Evolutionary conservation across 1,139 yeast genomes (phyloP).

Genomic region (Taphrina deformans): DNA sequence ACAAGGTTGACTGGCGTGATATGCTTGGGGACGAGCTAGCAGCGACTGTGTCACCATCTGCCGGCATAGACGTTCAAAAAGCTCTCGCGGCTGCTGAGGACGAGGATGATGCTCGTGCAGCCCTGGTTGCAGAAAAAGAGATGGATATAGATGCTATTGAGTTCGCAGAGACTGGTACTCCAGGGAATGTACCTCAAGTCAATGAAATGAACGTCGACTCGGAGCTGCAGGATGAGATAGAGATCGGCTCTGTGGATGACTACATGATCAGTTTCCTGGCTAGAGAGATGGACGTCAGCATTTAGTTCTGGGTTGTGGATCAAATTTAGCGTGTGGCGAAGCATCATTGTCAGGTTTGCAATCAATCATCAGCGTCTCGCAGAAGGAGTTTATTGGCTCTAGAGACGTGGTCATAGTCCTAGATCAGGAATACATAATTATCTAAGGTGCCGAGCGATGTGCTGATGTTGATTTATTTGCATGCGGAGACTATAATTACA

Average conservation of each 20-base stretch:
- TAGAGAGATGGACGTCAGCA: conserved; percentile 16
- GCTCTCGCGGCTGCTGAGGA: conserved; percentile 93
- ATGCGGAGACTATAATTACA: no score
- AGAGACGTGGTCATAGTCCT: background rate
- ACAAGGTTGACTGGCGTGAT: conserved; percentile 85
- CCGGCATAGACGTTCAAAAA: conserved; percentile 53
- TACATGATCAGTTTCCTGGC: conserved; percentile 92
- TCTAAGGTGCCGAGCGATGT: no score
- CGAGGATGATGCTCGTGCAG: conserved; percentile 92
- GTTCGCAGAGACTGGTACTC: conserved; percentile 48
- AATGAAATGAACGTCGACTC: background rate
- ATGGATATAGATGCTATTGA: conserved; percentile 83
- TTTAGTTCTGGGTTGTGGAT: background rate
- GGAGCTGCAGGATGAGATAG: conserved; percentile 58
- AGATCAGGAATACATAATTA: background rate
- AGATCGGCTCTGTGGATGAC: conserved; percentile 88
- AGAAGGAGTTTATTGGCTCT: background rate
- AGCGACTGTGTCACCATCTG: conserved; percentile 39
- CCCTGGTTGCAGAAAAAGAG: conserved; percentile 83
- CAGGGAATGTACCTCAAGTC: background rate
- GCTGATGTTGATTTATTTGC: no score
- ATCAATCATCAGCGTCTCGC: background rate
- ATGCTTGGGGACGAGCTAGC: conserved; percentile 61
- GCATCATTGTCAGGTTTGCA: background rate
- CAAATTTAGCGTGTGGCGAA: background rate